Evolutionary conservation across 768 basidiomycete genomes (phyloP).

Genomic region (Suillus bovinus): DNA sequence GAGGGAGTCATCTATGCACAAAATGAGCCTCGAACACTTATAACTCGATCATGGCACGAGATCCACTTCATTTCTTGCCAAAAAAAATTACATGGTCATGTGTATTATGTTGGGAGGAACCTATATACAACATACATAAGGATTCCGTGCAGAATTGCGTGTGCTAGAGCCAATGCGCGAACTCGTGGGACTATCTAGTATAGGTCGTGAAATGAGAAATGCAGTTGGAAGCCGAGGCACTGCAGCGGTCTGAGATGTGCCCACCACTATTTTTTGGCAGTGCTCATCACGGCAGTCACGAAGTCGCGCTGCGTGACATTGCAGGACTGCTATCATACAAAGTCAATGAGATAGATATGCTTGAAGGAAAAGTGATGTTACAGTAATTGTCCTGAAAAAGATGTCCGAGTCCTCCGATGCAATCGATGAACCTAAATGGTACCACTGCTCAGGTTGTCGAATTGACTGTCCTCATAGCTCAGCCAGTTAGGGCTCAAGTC

Average conservation of each 20-base stretch:
- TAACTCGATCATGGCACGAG: no score
- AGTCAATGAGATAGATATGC: neutral
- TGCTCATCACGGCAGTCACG: neutral
- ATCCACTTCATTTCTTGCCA: no score
- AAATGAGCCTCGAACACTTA: no score
- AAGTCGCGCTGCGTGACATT: neutral
- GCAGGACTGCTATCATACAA: neutral
- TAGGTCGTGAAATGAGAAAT: neutral
- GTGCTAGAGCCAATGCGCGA: no score
- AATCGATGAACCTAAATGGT: constrained; percentile 39
- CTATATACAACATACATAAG: no score
- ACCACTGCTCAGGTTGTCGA: constrained; percentile 76
- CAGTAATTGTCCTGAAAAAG: constrained; percentile 6
- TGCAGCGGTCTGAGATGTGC: neutral
- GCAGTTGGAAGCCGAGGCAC: neutral
- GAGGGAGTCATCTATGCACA: no score
- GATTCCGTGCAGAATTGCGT: no score
- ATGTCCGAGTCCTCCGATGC: constrained; percentile 6
- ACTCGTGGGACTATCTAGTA: no score
- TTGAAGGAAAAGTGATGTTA: constrained; percentile 5
- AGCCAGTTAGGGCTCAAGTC: constrained; percentile 83
- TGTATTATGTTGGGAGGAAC: no score
- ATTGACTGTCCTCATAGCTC: constrained; percentile 71
- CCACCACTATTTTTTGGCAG: neutral
- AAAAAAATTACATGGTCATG: no score